phyloP scores from a whole-genome alignment of 2,329 filamentous ascomycete genomes.

The Ciborinia camelliae region DNA sequence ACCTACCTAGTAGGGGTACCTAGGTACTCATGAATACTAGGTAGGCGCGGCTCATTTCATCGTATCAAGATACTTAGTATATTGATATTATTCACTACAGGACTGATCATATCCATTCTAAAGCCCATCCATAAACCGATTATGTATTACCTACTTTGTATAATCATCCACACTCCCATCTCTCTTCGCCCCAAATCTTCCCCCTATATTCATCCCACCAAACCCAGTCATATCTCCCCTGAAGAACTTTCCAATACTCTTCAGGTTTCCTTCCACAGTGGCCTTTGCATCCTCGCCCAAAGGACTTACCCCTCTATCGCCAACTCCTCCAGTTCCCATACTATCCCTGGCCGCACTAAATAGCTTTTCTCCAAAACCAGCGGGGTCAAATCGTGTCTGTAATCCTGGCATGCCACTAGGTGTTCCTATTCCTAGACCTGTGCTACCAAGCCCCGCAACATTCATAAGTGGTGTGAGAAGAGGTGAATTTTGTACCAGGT shows the following conservation, averaged over 20 bases:
- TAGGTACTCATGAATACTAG: too few species aligned
- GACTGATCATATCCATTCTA: slow-evolving; percentile 5
- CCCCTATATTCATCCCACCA: slow-evolving; percentile 61
- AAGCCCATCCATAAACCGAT: not conserved
- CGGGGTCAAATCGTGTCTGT: slow-evolving; percentile 70
- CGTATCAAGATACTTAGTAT: too few species aligned
- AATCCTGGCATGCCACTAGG: slow-evolving; percentile 41
- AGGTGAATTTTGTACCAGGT: slow-evolving; percentile 66
- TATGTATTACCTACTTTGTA: slow-evolving; percentile 25
- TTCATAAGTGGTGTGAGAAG: slow-evolving; percentile 65
- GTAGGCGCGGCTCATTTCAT: too few species aligned
- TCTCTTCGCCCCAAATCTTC: slow-evolving; percentile 43
- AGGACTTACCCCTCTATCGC: slow-evolving; percentile 25
- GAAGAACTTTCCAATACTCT: slow-evolving; percentile 96
- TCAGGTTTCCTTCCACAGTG: slow-evolving; percentile 88
- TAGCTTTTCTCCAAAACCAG: slow-evolving; percentile 79
- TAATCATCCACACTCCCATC: slow-evolving; percentile 28
- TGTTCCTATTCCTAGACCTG: slow-evolving; percentile 45
- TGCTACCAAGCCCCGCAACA: slow-evolving; percentile 44
- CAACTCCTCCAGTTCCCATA: slow-evolving; percentile 50
- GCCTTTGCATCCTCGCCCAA: slow-evolving; percentile 52
- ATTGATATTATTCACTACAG: not conserved
- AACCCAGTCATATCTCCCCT: slow-evolving; percentile 78
- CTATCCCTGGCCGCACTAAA: slow-evolving; percentile 83
- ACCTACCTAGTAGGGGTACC: too few species aligned